Conservation (phyloP, 768 basidiomycete species). For the Amylocystis lapponica region DNA sequence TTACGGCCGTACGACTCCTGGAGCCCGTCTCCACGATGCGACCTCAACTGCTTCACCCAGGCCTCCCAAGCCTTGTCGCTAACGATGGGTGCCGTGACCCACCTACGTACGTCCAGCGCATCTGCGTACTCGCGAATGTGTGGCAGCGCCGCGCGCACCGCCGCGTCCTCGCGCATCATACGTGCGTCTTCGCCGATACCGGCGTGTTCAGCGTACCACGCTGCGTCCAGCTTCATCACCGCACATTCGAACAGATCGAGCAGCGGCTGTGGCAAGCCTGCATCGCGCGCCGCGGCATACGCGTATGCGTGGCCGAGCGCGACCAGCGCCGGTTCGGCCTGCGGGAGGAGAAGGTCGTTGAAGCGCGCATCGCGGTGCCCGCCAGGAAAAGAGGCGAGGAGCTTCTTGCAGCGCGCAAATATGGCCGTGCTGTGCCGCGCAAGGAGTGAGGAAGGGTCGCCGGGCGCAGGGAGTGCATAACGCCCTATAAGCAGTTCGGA, state of each 20-base stretch:
- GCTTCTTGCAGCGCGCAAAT: neutral
- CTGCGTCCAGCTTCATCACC: slow-evolving; percentile 10
- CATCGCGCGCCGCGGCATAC: slow-evolving; percentile 6
- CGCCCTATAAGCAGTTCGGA: slow-evolving; percentile 53
- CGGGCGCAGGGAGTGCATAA: slow-evolving; percentile 42
- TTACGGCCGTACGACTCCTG: no score
- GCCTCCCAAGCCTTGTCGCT: slow-evolving; percentile 6
- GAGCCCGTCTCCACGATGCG: neutral
- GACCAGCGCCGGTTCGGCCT: slow-evolving; percentile 10
- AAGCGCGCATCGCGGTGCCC: neutral
- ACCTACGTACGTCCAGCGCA: slow-evolving; percentile 7
- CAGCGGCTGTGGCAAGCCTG: slow-evolving; percentile 7
- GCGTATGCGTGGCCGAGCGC: slow-evolving; percentile 15
- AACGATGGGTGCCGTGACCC: slow-evolving; percentile 14
- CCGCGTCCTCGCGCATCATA: slow-evolving; percentile 3
- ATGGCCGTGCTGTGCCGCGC: slow-evolving; percentile 36
- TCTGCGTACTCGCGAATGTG: slow-evolving; percentile 8
- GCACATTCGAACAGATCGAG: slow-evolving; percentile 13
- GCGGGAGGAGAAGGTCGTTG: slow-evolving; percentile 13
- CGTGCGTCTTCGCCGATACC: slow-evolving; percentile 5
- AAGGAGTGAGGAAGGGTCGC: slow-evolving; percentile 39
- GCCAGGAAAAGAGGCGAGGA: neutral
- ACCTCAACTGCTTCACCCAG: neutral
- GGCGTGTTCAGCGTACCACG: slow-evolving; percentile 13
- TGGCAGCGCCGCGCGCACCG: slow-evolving; percentile 5